Conservation (phyloP, 345 rosid species). For the Gossypium turneri region DNA sequence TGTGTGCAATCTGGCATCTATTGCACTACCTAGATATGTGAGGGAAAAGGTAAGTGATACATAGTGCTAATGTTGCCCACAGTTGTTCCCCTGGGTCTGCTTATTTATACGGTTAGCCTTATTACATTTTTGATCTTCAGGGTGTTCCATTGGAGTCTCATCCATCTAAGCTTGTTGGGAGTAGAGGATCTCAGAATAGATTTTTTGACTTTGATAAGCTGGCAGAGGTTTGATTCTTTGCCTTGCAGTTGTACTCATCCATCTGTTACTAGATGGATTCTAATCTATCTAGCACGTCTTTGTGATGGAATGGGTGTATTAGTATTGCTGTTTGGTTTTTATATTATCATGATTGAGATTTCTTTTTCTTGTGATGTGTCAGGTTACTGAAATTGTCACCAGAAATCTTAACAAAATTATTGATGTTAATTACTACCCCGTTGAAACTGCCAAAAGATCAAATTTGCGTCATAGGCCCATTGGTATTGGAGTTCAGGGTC, state of each 20-base stretch:
- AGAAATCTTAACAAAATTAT: constrained; percentile 73
- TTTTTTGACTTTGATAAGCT: constrained; percentile 85
- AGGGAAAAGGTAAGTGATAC: constrained; percentile 61
- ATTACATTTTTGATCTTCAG: constrained; percentile 27
- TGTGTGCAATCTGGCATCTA: constrained; percentile 93
- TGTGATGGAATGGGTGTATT: not conserved
- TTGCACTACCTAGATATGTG: constrained; percentile 82
- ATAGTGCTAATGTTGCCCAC: not conserved
- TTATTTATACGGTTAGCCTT: not conserved
- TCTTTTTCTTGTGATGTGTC: constrained; percentile 5
- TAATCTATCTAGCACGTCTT: not conserved
- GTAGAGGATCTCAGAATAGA: constrained; percentile 66
- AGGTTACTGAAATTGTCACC: constrained; percentile 18
- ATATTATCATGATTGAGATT: not conserved
- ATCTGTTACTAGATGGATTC: not conserved
- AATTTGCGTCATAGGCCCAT: constrained; percentile 83
- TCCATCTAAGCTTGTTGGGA: constrained; percentile 81
- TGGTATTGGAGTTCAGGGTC: constrained; percentile 96
- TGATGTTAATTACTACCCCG: constrained; percentile 87
- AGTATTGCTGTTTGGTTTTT: not conserved
- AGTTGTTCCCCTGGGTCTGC: not conserved
- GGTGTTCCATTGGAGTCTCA: constrained; percentile 64
- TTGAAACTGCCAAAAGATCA: constrained; percentile 81
- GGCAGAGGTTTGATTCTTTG: constrained; percentile 61
- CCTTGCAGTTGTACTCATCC: not conserved